Conservation (phyloP, 208 protist genomes). For the Plasmodiophora brassicae region DNA sequence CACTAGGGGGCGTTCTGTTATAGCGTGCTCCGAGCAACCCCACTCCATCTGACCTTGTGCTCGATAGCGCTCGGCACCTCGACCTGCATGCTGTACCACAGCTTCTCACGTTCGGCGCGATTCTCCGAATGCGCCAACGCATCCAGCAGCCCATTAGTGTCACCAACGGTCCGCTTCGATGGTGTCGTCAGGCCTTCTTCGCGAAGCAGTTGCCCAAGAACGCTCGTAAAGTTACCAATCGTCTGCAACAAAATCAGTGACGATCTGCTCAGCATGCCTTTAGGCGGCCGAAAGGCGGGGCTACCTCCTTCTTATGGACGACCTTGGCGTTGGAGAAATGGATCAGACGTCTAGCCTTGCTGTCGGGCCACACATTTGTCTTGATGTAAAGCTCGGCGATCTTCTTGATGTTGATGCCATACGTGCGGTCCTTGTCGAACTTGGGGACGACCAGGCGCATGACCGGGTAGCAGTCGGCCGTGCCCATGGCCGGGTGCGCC, state of each 20-base stretch:
- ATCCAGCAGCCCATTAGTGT: not conserved
- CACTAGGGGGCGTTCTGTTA: not conserved
- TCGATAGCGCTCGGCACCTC: not conserved
- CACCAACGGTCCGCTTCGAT: not conserved
- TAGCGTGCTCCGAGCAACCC: not conserved
- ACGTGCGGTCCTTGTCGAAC: not conserved
- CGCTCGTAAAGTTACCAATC: not conserved
- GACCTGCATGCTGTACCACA: not conserved
- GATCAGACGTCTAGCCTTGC: not conserved
- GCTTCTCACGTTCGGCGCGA: not conserved
- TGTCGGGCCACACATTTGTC: not conserved
- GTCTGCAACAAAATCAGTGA: not conserved
- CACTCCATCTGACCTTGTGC: not conserved
- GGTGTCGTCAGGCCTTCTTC: not conserved
- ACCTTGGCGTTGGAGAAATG: no score
- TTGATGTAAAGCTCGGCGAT: conserved; percentile 18
- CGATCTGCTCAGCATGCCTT: no score
- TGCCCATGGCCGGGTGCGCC: not conserved
- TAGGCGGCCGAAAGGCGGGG: no score
- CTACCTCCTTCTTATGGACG: no score
- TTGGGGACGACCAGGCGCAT: not conserved
- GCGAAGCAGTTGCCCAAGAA: not conserved
- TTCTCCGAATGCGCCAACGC: not conserved
- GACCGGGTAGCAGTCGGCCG: not conserved
- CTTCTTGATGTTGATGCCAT: conserved; percentile 16